Evolutionary conservation across 257 asterid genomes (phyloP).

Genomic region (Nicotiana benthamiana): DNA sequence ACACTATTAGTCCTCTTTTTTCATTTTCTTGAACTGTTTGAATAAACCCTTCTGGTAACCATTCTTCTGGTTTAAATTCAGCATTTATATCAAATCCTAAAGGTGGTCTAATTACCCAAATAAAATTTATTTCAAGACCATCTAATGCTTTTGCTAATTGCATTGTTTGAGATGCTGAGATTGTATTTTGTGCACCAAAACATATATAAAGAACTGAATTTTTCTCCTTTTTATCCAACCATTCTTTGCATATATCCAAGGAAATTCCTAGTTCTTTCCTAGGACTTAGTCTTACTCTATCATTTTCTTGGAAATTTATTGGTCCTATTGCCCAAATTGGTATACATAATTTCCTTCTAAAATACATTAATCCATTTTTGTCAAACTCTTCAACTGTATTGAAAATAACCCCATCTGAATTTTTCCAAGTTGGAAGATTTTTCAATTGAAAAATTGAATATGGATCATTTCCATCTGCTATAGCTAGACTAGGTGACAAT

Average conservation of each 20-base stretch:
- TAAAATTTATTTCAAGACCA: slow-evolving; percentile 25
- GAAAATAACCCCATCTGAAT: slow-evolving; percentile 42
- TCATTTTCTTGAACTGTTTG: slow-evolving; percentile 19
- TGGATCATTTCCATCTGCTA: slow-evolving; percentile 33
- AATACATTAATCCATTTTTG: slow-evolving; percentile 33
- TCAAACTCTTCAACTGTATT: slow-evolving; percentile 53
- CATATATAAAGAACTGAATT: slow-evolving; percentile 46
- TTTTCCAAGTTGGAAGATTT: slow-evolving; percentile 33
- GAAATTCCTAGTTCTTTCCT: slow-evolving; percentile 15
- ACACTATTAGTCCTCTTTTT: slow-evolving; percentile 29
- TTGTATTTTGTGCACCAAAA: slow-evolving; percentile 43
- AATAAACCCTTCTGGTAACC: slow-evolving; percentile 56
- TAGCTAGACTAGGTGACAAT: slow-evolving; percentile 29
- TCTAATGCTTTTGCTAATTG: slow-evolving; percentile 52
- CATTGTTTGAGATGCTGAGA: slow-evolving; percentile 53
- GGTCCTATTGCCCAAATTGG: slow-evolving; percentile 58
- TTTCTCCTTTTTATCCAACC: slow-evolving; percentile 27
- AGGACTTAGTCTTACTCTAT: slow-evolving; percentile 9
- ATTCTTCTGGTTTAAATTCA: slow-evolving; percentile 40
- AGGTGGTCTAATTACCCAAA: slow-evolving; percentile 59
- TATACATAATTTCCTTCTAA: slow-evolving; percentile 29
- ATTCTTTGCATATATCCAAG: slow-evolving; percentile 25
- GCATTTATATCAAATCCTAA: slow-evolving; percentile 32
- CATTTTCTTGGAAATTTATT: slow-evolving; percentile 19
- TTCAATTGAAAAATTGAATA: slow-evolving; percentile 26